Evolutionary conservation across 2,329 filamentous ascomycete species (phyloP), one percentile per base, ranked within the genome.

Genomic region (Phyllosticta citrichinensis): DNA sequence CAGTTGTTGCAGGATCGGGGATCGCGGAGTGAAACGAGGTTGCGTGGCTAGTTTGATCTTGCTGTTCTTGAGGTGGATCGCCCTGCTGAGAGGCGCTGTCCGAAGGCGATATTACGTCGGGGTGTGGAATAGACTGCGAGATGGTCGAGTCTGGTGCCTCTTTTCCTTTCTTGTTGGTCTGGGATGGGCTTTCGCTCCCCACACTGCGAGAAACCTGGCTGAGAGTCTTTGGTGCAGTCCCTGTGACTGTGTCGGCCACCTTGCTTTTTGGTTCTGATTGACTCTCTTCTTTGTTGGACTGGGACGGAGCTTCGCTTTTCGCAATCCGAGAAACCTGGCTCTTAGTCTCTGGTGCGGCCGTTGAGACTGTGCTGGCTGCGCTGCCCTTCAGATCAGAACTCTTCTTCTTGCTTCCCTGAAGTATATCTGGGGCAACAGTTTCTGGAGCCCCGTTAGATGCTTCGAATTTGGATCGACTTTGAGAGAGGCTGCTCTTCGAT

Each of bases 41-140:
- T 8, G 58, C 35, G 58, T 60, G 58, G 17, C 52, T 56, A 35
- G 58, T 55, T 2, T 27, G 17, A 54, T 60, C 58, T 25, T 56
- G 20, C 24, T 22, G 22, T 22, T 53, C 52, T 20, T 17, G 51
- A 20, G 51, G 51, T 11, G 20, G 52, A 54, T 60, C 58, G 40
- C 58, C 58, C 27, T 60, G 58, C 24, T 60, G 58, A 20, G 58
- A 60, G 25, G 55, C 55, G 53, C 58, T 60, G 12, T 60, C 58
- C 10, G 54, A 55, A 11, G 58, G 58, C 17, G 51, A 47, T 47
- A 47, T n/a, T 5, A n/a, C 8, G 40, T 47, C 40, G 17, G 40
- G 17, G 12, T 17, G 40, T 4, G 40, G 40, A 47, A n/a, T n/a
- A n/a, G 40, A 47, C 17, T 47, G 40, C 5, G 40, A n/a, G 14